Base-by-base conservation (phyloP, 2,329 filamentous ascomycete species). In the Colletotrichum tropicale region DNA sequence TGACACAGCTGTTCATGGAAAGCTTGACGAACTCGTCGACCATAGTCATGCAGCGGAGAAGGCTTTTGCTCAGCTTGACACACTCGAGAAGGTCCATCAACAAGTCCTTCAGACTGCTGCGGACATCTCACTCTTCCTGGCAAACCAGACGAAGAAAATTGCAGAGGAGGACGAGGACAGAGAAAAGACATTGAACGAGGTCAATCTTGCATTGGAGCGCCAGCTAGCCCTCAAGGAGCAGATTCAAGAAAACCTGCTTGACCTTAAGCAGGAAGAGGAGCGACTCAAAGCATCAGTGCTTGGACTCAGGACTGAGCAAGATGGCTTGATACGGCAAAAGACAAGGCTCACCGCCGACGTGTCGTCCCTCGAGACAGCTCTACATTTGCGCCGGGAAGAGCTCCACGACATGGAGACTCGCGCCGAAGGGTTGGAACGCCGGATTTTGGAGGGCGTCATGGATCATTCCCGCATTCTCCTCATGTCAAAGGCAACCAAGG, bases 371-470 rank as follows among this genome's bases (percentile, higher is more conserved):
- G 95, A 98, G 83, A 98, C 95, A 10, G 96, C 97, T 1, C 90
- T 98, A 34, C 92, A 94, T 21, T 93, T 98, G 72, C 94, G 97
- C 70, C 94, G 95, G 60, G 96, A 98, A 79, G 97, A 98, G 85
- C 91, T 99, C 75, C 92, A 95, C 61, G 90, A 94, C 30, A 98
- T 99, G 94, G 96, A 98, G 83, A 88, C 91, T 13, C 94, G 96
- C 77, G 97, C 96, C 4, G 96, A 98, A 83, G 91, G 92, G 5
- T 89, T 99, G 28, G 97, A 99, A 86, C 94, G 96, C 68, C 93
- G 97, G 30, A 98, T 99, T 79, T 87, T 99, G 36, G 96, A 98
- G 78, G 96, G 96, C 30, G 95, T 98, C 77, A 98, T 99, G 86
- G 96, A 98, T 80, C 96, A 98, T 83, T 98, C 96, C 24, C 94